Percentiles rank a stretch among this genome's conserved stretches.
Conservation (phyloP, 768 basidiomycete genomes). For the Xanthoconium stramineum region DNA sequence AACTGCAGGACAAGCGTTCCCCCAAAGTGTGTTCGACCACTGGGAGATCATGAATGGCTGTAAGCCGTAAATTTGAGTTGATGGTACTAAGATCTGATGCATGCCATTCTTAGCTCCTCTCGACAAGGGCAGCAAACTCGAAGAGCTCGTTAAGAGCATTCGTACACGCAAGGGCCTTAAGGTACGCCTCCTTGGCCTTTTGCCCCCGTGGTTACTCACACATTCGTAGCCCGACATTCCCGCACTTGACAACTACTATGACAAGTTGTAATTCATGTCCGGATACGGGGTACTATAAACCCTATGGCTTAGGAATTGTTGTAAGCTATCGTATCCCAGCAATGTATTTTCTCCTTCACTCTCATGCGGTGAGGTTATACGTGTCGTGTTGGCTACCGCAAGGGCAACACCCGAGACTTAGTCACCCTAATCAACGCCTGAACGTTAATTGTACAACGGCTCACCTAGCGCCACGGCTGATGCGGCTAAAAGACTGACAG, state of each 20-base stretch:
- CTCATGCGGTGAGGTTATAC: background rate
- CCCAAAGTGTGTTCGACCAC: conserved; percentile 91
- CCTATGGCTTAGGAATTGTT: conserved; percentile 6
- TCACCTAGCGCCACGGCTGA: too few species aligned
- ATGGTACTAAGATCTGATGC: background rate
- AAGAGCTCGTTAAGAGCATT: conserved; percentile 77
- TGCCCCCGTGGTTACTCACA: conserved; percentile 7
- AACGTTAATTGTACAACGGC: too few species aligned
- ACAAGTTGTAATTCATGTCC: conserved; percentile 65
- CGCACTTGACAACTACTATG: conserved; percentile 85
- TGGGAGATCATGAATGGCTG: conserved; percentile 85
- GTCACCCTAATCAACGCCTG: too few species aligned
- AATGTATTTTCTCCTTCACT: conserved; percentile 8
- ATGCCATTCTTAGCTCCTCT: conserved; percentile 48
- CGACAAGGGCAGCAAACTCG: conserved; percentile 90
- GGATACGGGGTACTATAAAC: conserved; percentile 5
- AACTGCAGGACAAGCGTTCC: conserved; percentile 97
- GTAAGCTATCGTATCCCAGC: conserved; percentile 15
- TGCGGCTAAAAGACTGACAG: too few species aligned
- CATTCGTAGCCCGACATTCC: conserved; percentile 76
- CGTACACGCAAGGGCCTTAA: conserved; percentile 95
- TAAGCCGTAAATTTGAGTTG: conserved; percentile 36
- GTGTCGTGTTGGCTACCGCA: background rate
- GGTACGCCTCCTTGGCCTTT: conserved; percentile 36
- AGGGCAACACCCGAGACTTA: too few species aligned